A percentile compares a stretch with the other conserved stretches of the same genome.
Conservation (phyloP, 257 asterid species). For the Solanum etuberosum region DNA sequence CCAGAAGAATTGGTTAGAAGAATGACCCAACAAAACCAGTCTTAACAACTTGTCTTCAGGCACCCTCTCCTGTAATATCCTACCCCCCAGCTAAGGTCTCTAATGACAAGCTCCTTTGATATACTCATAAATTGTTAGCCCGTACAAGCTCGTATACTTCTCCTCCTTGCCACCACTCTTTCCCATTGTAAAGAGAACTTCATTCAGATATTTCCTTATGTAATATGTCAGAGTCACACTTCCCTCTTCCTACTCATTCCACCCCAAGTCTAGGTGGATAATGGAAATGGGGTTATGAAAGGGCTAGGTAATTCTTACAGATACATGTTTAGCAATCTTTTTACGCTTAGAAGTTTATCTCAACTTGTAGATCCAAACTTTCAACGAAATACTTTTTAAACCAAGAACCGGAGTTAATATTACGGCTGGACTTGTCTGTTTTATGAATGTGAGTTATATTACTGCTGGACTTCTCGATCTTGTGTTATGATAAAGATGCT, state of each 20-base stretch:
- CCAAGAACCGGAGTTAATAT: background rate
- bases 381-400: background rate
- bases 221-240: background rate
- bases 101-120: background rate
- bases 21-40: background rate
- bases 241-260: background rate
- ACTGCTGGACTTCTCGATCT: background rate
- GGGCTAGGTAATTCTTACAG: background rate
- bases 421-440: background rate
- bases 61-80: background rate
- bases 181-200: background rate
- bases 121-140: background rate
- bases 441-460: background rate
- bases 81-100: background rate
- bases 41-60: background rate
- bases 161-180: background rate
- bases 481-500: background rate
- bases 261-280: background rate
- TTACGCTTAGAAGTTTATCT: background rate
- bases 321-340: background rate
- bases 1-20: background rate
- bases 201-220: background rate
- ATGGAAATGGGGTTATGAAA: background rate
- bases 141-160: background rate
- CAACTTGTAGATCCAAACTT: background rate